These are phyloP conservation scores for Stevia rebaudiana DNA, from an alignment of 140 eudicot species.

Conservation along the genomic window DNA sequence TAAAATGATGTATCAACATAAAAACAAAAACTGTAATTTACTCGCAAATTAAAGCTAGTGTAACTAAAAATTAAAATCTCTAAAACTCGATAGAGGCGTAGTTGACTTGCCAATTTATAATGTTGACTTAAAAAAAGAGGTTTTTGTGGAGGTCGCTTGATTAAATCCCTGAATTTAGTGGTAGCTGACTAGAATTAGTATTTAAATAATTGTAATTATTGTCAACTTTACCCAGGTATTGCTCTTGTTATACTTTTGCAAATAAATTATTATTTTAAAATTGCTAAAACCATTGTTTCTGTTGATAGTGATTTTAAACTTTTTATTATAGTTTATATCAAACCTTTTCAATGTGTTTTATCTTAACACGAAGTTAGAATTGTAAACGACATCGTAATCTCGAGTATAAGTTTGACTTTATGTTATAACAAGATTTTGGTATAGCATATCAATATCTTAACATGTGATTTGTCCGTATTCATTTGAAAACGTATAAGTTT, in stretches of 20 bases:
- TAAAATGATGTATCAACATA: too few species aligned
- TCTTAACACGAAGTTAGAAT: neutral
- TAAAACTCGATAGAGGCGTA: slow-evolving; percentile 28
- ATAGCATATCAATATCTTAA: too few species aligned
- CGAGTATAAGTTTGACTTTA: neutral
- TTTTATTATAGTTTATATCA: neutral
- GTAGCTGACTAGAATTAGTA: slow-evolving; percentile 35
- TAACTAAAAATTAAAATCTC: neutral
- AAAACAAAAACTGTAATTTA: too few species aligned
- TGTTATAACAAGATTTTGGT: neutral
- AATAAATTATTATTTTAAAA: slow-evolving; percentile 1
- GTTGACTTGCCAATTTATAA: slow-evolving; percentile 27
- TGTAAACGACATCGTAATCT: too few species aligned
- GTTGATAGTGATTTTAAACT: neutral
- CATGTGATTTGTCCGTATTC: neutral
- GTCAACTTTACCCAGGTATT: slow-evolving; percentile 35
- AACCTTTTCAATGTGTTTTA: neutral
- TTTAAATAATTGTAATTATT: slow-evolving; percentile 27
- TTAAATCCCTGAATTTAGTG: slow-evolving; percentile 34
- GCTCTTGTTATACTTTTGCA: slow-evolving; percentile 16
- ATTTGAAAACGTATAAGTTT: too few species aligned
- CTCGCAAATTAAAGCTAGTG: too few species aligned
- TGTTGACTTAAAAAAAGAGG: slow-evolving; percentile 17
- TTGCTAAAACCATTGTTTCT: neutral
- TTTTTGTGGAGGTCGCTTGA: slow-evolving; percentile 22